These are phyloP conservation scores for Lyophyllum decastes DNA, from an alignment of 768 basidiomycete genomes.

Conservation along the genomic window DNA sequence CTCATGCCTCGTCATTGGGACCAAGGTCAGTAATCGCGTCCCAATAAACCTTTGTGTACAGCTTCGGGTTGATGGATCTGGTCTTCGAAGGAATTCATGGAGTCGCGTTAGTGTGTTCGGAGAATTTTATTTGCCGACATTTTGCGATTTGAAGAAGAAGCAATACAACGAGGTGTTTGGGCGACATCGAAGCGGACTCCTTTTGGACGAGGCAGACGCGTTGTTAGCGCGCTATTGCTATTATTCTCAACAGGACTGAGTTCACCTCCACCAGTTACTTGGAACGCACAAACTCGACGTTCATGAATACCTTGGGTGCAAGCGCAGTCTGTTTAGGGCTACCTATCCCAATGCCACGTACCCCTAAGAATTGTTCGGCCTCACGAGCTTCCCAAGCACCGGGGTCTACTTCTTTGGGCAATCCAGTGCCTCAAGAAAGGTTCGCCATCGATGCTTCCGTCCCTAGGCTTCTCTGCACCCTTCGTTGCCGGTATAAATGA, in stretches of 20 bases:
- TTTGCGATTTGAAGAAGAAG: not conserved
- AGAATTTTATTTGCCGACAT: not conserved
- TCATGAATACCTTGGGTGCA: not conserved
- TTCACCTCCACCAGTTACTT: no score
- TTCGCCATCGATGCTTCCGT: slow-evolving; percentile 1
- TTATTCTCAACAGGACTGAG: no score
- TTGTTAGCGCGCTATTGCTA: not conserved
- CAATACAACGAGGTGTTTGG: slow-evolving; percentile 1
- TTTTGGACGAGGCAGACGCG: not conserved
- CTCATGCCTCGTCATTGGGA: not conserved
- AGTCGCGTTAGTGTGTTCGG: not conserved
- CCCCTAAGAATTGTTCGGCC: not conserved
- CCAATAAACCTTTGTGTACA: not conserved
- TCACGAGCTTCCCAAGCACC: not conserved
- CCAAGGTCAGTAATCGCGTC: not conserved
- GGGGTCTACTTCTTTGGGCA: slow-evolving; percentile 5
- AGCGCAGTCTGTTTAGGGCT: not conserved
- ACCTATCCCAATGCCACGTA: not conserved
- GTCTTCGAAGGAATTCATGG: not conserved
- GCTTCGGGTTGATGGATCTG: not conserved
- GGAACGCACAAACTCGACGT: not conserved
- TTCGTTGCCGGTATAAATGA: slow-evolving; percentile 10
- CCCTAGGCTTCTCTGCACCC: slow-evolving; percentile 4
- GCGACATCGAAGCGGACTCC: slow-evolving; percentile 2
- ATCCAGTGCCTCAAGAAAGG: not conserved